Conservation (phyloP, 257 asterid species). For the Henckelia pumila region DNA sequence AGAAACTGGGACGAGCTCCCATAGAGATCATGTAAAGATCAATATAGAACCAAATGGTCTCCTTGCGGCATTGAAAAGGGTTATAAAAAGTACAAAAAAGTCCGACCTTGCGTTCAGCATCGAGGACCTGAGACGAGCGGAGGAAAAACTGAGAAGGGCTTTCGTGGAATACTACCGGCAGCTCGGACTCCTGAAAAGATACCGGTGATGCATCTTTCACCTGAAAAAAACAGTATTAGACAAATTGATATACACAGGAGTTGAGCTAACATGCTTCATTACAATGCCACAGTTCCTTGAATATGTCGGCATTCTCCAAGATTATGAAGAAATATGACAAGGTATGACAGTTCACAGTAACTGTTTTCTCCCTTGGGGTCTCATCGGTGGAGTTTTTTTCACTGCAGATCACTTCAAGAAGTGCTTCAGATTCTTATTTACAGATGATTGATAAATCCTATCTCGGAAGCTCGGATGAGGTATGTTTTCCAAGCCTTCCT, state of each 20-base stretch:
- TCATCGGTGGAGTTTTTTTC: background rate
- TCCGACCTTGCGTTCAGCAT: too few relatives aligned
- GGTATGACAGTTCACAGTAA: constrained; percentile 34
- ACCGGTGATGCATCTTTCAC: constrained; percentile 37
- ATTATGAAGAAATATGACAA: constrained; percentile 89
- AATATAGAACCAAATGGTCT: constrained; percentile 67
- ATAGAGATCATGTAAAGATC: constrained; percentile 61
- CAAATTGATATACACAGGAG: background rate
- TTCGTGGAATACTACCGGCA: constrained; percentile 59
- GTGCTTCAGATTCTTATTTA: constrained; percentile 66
- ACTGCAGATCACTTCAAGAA: constrained; percentile 68
- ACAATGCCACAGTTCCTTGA: constrained; percentile 56
- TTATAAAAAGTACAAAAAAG: constrained; percentile 33
- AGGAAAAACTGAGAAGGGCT: constrained; percentile 54
- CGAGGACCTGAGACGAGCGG: constrained; percentile 56
- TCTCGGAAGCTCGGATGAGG: constrained; percentile 80
- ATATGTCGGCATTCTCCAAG: constrained; percentile 70
- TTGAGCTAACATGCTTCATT: constrained; percentile 16
- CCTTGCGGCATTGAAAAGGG: constrained; percentile 46
- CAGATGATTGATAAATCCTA: constrained; percentile 70
- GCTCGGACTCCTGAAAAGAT: too few relatives aligned
- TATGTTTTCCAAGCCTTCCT: constrained; percentile 21
- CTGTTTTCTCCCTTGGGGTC: background rate
- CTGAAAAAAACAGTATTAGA: too few relatives aligned
- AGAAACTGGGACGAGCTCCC: constrained; percentile 7